Evolutionary conservation across 768 basidiomycete species (phyloP).

Genomic region (Sarcodon aspratus): DNA sequence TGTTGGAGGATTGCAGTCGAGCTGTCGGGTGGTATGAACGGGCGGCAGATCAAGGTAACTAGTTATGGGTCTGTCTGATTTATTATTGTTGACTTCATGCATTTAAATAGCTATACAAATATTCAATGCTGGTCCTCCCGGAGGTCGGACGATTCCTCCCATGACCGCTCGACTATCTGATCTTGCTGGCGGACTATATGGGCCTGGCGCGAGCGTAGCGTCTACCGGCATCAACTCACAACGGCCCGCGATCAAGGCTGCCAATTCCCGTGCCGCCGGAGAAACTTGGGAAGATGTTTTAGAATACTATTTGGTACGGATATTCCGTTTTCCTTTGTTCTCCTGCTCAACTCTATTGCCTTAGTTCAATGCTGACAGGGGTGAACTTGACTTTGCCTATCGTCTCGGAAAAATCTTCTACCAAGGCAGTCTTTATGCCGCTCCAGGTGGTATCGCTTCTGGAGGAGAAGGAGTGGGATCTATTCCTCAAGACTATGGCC

Average conservation of each 20-base stretch:
- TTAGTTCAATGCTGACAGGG: slow-evolving; percentile 92
- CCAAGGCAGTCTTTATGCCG: slow-evolving; percentile 83
- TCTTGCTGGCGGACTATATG: slow-evolving; percentile 86
- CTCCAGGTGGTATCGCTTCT: slow-evolving; percentile 69
- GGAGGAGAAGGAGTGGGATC: slow-evolving; percentile 89
- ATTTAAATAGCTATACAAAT: slow-evolving; percentile 54
- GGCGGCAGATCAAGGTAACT: slow-evolving; percentile 74
- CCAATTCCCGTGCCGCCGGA: slow-evolving; percentile 71
- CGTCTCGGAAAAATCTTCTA: slow-evolving; percentile 94
- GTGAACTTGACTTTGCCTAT: slow-evolving; percentile 82
- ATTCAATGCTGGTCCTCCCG: slow-evolving; percentile 81
- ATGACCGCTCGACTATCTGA: slow-evolving; percentile 80
- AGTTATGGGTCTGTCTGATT: background rate
- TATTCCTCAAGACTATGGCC: slow-evolving; percentile 67
- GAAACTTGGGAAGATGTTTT: slow-evolving; percentile 92
- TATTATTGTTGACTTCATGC: slow-evolving; percentile 1
- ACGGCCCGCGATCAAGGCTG: slow-evolving; percentile 75
- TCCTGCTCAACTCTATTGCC: slow-evolving; percentile 1
- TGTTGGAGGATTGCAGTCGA: slow-evolving; percentile 72
- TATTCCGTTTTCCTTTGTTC: background rate
- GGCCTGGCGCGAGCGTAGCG: slow-evolving; percentile 88
- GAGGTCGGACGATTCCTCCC: slow-evolving; percentile 77
- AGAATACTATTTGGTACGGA: slow-evolving; percentile 76
- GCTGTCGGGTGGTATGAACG: slow-evolving; percentile 85
- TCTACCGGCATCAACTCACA: slow-evolving; percentile 70